phyloP scores from a whole-genome alignment of 805 yeast species.

The Starmerella bombicola region DNA sequence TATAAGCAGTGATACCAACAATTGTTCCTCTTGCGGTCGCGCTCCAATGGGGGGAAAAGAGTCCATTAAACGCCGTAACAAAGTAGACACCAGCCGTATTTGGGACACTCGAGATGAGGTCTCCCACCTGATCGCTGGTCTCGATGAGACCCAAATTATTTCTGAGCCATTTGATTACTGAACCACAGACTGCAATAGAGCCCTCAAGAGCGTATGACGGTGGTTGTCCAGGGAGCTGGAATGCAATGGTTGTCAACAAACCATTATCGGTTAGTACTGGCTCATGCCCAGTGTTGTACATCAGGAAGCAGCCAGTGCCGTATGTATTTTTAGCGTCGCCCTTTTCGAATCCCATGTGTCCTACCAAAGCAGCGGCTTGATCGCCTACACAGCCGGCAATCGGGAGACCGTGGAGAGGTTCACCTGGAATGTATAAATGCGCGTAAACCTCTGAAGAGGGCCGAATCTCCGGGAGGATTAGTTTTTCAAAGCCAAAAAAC shows the following conservation, averaged over 20 bases:
- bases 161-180: conserved; percentile 85
- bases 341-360: conserved; percentile 70
- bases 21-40: conserved; percentile 85
- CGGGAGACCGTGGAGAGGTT: conserved; percentile 49
- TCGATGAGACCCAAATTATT: conserved; percentile 77
- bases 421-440: conserved; percentile 46
- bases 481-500: conserved; percentile 68
- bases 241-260: conserved; percentile 78
- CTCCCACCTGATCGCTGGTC: conserved; percentile 78
- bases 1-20: conserved; percentile 82
- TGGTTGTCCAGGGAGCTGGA: conserved; percentile 62
- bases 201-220: conserved; percentile 92
- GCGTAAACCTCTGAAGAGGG: conserved; percentile 75
- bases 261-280: conserved; percentile 68
- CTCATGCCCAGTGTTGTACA: conserved; percentile 71
- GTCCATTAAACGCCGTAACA: conserved; percentile 88
- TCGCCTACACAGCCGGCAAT: conserved; percentile 88
- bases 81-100: conserved; percentile 86
- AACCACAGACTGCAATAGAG: conserved; percentile 91
- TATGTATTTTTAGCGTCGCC: conserved; percentile 92
- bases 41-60: conserved; percentile 95
- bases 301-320: conserved; percentile 88
- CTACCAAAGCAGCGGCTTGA: conserved; percentile 86
- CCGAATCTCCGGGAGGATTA: conserved; percentile 63
- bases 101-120: conserved; percentile 68